phyloP scores from a whole-genome alignment of 169 alveolate species.

The Plasmodium falciparum region DNA sequence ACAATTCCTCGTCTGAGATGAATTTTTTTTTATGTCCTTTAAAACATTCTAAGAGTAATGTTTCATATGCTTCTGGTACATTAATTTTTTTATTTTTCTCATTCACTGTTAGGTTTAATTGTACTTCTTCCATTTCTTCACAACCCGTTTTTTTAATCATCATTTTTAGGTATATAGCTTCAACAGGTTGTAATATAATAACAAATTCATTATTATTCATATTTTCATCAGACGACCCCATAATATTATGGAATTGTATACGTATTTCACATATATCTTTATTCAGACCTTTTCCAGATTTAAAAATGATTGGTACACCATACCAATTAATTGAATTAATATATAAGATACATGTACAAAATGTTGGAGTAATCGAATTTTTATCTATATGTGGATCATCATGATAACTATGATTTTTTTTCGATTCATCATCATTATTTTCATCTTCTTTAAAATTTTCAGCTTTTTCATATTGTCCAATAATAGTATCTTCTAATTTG shows the following conservation, averaged over 20 bases:
- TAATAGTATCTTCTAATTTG: conserved; percentile 78
- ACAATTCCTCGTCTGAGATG: conserved; percentile 82
- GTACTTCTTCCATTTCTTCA: conserved; percentile 81
- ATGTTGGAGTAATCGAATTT: conserved; percentile 82
- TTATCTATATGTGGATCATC: conserved; percentile 81
- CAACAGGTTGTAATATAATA: conserved; percentile 82
- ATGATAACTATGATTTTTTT: conserved; percentile 49
- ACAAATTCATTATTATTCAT: conserved; percentile 79
- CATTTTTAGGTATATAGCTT: conserved; percentile 80
- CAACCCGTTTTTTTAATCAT: conserved; percentile 81
- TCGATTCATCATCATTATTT: conserved; percentile 40
- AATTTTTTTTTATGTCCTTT: conserved; percentile 80
- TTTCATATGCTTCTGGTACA: conserved; percentile 85
- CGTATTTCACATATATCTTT: conserved; percentile 80
- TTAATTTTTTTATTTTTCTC: conserved; percentile 72
- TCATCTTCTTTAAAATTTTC: conserved; percentile 49
- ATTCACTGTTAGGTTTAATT: conserved; percentile 79
- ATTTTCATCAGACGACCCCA: conserved; percentile 78
- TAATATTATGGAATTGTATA: conserved; percentile 78
- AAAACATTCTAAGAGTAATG: conserved; percentile 77
- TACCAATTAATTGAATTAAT: conserved; percentile 81
- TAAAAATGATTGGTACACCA: conserved; percentile 82
- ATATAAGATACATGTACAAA: conserved; percentile 80
- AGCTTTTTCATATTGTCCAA: conserved; percentile 82
- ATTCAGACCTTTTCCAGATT: conserved; percentile 83